Evolutionary conservation across 805 yeast genomes (phyloP), one percentile per base, ranked within the genome.

Genomic region (Kuraishia borneana): DNA sequence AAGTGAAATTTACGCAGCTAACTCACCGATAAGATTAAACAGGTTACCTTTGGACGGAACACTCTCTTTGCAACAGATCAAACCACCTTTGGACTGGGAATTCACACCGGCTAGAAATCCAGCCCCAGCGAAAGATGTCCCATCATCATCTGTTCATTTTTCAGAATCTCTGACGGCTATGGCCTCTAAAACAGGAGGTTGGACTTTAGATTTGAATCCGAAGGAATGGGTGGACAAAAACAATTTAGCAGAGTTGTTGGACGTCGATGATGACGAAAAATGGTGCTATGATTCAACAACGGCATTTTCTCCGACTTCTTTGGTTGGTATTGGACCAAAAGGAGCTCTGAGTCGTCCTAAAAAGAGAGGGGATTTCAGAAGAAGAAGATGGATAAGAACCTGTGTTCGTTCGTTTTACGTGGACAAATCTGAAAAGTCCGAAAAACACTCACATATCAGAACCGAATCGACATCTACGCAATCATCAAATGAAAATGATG

Each of bases 211-310:
- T 52, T 61, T 76, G 32, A 58, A 68, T 14, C 84, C 85, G 0
- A 56, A 59, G 18, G 53, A 46, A 2, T 84, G 95, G 95, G 83
- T 77, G 6, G 54, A 54, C 30, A 48, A 54, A 2, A 66, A 71
- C 35, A 57, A 69, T 33, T 55, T 79, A 10, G 38, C 45, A 20
- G 78, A 70, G 37, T 54, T 72, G 30, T 73, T 79, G 12, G 65
- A 62, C 16, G 62, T 82, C 16, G 94, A 84, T 54, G 60, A 70
- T 20, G 87, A 76, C 36, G 82, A 80, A 27, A 84, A 84, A 53
- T 84, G 95, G 95, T 89, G 83, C 14, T 84, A 84, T 51, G 95
- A 84, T 51, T 48, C 53, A 26, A 50, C 51, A 4, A 17, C n/a
- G 4, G 21, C 18, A 13, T 29, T 21, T 20, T n/a, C 26, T 10